Base-by-base conservation (phyloP, 1,139 yeast species). In the Suhomyces terraborum region DNA sequence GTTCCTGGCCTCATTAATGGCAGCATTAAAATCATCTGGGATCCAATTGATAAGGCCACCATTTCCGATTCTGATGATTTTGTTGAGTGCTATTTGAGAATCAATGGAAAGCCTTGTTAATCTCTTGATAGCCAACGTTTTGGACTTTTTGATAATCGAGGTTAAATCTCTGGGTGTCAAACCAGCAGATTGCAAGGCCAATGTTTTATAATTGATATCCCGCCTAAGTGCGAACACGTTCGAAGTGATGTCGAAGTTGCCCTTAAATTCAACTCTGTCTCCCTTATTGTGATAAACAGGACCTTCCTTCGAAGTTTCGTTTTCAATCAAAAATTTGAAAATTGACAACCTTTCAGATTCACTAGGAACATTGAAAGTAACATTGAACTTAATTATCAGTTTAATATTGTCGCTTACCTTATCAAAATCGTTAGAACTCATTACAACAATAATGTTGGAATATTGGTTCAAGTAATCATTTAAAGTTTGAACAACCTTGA, bases 161-260 rank as follows among this genome's bases (percentile, higher is more conserved):
- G 70, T 69, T 41, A 93, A 67, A 60, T 93, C 98, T 21, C 87
- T 73, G 6, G 98, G 96, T 0, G 95, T 86, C 42, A 93, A 70
- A 25, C 98, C 98, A 1, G 98, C 98, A 39, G 96, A 86, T 53
- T 88, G 96, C 40, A 87, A 67, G 0, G 98, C 88, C 33, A 93
- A 66, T 0, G 80, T 67, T 4, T 72, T 67, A 8, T 78, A 56
- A 8, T 80, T 75, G 4, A 89, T 80, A 55, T 87, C 95, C 33
- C 53, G 59, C 43, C 78, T 56, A n/a, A 59, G 53, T 20, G 51
- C 53, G 40, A 60, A 66, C 9, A 56, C 59, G 23, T 52, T 54
- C 2, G 51, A 47, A 14, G 57, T 50, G 6, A 60, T 40, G 30
- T 59, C 63, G 34, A 50, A 47, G 6, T 45, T 40, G 3, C 52